Evolutionary conservation across 371 early-diverging fungal species (phyloP).

Genomic region (Mucor mucedo): DNA sequence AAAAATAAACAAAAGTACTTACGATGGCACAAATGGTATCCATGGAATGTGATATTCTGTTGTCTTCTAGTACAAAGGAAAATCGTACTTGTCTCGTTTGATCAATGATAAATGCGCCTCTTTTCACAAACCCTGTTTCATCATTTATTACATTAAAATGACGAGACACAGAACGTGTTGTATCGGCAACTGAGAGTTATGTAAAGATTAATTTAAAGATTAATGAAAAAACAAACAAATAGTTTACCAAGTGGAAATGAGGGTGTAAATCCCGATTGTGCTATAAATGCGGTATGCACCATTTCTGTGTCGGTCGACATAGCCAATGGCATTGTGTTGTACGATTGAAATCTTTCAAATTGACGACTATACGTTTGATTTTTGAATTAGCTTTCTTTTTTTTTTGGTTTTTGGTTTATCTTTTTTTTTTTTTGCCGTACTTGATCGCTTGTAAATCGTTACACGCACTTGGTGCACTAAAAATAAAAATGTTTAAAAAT

Average conservation of each 20-base stretch:
- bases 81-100: conserved; percentile 34
- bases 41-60: conserved; percentile 37
- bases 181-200: conserved; percentile 28
- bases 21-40: conserved; percentile 38
- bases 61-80: conserved; percentile 37
- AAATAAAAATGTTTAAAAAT: background rate
- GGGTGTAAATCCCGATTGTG: conserved; percentile 19
- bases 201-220: too few relatives aligned
- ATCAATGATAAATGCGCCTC: conserved; percentile 40
- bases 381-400: too few relatives aligned
- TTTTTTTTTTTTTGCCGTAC: conserved; percentile 9
- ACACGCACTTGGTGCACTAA: conserved; percentile 21
- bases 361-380: conserved; percentile 9
- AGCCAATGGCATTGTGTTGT: conserved; percentile 26
- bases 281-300: conserved; percentile 29
- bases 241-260: conserved; percentile 36
- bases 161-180: conserved; percentile 35
- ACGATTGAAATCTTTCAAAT: conserved; percentile 17
- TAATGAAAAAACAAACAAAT: background rate
- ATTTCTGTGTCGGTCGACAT: conserved; percentile 37
- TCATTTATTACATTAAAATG: conserved; percentile 35
- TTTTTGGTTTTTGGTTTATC: too few relatives aligned
- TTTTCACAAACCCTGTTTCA: conserved; percentile 21
- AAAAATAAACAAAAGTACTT: conserved; percentile 7
- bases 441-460: conserved; percentile 26